A percentile compares a stretch with the other conserved stretches of the same genome.
phyloP scores from a whole-genome alignment of 352 stramenopile species.

The Blastocystis hominis region DNA sequence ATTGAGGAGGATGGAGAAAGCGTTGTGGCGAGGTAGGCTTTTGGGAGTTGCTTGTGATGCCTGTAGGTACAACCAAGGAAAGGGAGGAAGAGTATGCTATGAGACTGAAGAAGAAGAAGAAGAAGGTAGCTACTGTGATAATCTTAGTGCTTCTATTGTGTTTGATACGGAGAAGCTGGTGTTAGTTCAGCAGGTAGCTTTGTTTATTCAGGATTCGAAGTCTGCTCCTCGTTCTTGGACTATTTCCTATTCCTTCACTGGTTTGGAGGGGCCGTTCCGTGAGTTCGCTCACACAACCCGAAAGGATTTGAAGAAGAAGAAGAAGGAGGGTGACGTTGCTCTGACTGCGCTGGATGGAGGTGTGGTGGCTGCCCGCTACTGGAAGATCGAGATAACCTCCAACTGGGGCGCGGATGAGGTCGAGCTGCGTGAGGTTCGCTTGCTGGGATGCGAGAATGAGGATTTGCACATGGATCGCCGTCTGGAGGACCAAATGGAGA shows the following conservation, averaged over 20 bases:
- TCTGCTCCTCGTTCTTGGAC: slow-evolving; percentile 48
- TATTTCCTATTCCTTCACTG: slow-evolving; percentile 36
- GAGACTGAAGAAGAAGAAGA: neutral
- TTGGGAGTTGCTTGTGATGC: neutral
- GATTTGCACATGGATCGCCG: neutral
- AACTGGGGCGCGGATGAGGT: slow-evolving; percentile 37
- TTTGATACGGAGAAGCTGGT: slow-evolving; percentile 56
- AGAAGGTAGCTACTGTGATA: neutral
- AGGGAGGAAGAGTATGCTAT: neutral
- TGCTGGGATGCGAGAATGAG: neutral
- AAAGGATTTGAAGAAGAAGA: neutral
- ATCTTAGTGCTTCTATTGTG: slow-evolving; percentile 51
- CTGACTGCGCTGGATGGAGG: neutral
- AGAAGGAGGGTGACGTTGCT: neutral
- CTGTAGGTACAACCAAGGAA: slow-evolving; percentile 34
- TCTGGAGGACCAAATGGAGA: slow-evolving; percentile 6
- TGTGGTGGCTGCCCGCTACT: slow-evolving; percentile 48
- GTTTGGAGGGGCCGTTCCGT: neutral
- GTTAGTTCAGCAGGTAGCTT: slow-evolving; percentile 28
- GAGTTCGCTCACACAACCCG: neutral
- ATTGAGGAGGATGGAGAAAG: slow-evolving; percentile 32
- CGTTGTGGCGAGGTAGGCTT: slow-evolving; percentile 4
- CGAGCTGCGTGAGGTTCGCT: slow-evolving; percentile 44
- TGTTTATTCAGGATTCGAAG: slow-evolving; percentile 11
- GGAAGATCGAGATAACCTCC: slow-evolving; percentile 53